A percentile compares a stretch with the other conserved stretches of the same genome.
Conservation (phyloP, 116 monocot genomes). For the Papilionanthe hybrid region DNA sequence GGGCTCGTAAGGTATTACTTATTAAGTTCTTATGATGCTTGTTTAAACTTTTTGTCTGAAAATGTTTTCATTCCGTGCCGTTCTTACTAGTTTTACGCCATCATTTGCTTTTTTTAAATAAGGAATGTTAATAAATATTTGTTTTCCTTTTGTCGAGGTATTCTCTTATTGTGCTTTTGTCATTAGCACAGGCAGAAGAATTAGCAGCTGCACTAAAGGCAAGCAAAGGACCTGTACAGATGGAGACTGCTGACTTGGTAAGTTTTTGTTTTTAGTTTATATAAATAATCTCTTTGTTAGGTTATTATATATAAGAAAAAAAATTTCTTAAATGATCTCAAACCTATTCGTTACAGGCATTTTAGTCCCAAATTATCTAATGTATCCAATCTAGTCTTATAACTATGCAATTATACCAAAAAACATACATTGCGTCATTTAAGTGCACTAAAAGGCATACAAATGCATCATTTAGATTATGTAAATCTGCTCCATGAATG, state of each 20-base stretch:
- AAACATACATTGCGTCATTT: too few relatives aligned
- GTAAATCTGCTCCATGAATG: too few relatives aligned
- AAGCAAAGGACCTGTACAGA: constrained; percentile 41
- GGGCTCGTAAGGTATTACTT: constrained; percentile 66
- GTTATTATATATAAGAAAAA: neutral
- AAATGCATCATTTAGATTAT: too few relatives aligned
- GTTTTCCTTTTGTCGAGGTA: neutral
- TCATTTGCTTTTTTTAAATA: neutral
- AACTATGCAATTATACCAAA: too few relatives aligned
- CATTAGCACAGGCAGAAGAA: constrained; percentile 77
- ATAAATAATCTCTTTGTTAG: neutral
- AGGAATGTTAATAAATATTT: neutral
- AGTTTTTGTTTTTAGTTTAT: constrained; percentile 15
- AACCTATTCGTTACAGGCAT: neutral
- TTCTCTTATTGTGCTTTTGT: neutral
- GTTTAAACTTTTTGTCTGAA: neutral
- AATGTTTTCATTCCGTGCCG: neutral
- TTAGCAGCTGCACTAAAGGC: constrained; percentile 71
- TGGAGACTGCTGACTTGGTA: constrained; percentile 45
- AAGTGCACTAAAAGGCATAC: too few relatives aligned
- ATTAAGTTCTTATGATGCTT: neutral
- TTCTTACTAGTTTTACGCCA: neutral
- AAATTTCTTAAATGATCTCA: neutral
- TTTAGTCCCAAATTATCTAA: too few relatives aligned
- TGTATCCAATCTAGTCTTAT: too few relatives aligned